phyloP scores from a whole-genome alignment of 306 rosid genomes.

The Ziziphus jujuba region DNA sequence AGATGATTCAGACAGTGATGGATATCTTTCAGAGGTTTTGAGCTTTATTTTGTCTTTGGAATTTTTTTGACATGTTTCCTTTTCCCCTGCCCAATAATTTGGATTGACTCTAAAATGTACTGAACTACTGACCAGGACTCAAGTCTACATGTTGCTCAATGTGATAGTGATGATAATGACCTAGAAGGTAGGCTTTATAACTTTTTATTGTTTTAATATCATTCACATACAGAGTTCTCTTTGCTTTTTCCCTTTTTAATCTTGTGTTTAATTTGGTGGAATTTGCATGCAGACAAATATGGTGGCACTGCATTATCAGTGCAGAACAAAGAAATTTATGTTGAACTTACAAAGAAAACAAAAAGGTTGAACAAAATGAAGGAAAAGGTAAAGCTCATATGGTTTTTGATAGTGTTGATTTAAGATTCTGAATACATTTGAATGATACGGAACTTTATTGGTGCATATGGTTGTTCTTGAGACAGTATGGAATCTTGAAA shows the following conservation, averaged over 20 bases:
- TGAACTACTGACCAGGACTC: constrained; percentile 49
- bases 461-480: neutral
- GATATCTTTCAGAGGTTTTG: constrained; percentile 82
- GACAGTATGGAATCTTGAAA: neutral
- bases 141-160: constrained; percentile 27
- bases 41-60: constrained; percentile 13
- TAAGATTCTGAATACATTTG: constrained; percentile 5
- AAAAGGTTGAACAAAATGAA: constrained; percentile 61
- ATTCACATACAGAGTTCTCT: neutral
- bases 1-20: constrained; percentile 82
- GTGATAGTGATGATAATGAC: constrained; percentile 40
- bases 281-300: constrained; percentile 42
- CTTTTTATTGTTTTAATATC: constrained; percentile 8
- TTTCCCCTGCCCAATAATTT: constrained; percentile 6
- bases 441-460: neutral
- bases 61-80: constrained; percentile 9
- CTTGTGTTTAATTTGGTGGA: constrained; percentile 16
- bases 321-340: constrained; percentile 53
- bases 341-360: constrained; percentile 55
- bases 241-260: neutral
- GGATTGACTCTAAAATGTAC: constrained; percentile 21
- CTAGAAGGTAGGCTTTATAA: constrained; percentile 44
- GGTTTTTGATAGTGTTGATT: constrained; percentile 10
- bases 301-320: constrained; percentile 40
- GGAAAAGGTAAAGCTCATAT: constrained; percentile 55